A percentile compares a stretch with the other conserved stretches of the same genome.
These are phyloP conservation scores for Chlamydomonas sphaeroides DNA, from an alignment of 139 green algal species.

Conservation along the genomic window DNA sequence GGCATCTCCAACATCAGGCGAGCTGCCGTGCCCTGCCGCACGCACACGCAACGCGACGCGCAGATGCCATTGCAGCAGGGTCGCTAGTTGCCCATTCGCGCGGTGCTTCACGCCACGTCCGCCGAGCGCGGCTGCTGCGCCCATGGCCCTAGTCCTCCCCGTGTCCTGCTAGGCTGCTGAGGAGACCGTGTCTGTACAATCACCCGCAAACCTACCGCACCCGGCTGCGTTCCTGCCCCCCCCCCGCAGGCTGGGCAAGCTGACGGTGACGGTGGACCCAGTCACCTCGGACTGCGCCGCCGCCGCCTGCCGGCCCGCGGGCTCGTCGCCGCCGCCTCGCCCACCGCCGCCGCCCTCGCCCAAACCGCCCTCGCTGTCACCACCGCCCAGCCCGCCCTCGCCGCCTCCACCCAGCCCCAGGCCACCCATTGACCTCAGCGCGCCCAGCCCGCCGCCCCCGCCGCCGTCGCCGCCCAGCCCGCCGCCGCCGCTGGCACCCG, in stretches of 20 bases:
- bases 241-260: background rate
- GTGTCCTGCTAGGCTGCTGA: too few species aligned
- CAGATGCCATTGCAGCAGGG: too few species aligned
- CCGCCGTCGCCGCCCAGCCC: background rate
- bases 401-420: constrained; percentile 1
- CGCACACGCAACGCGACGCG: too few species aligned
- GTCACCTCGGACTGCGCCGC: constrained; percentile 1
- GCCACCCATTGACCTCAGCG: background rate
- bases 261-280: constrained; percentile 11
- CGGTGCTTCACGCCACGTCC: too few species aligned
- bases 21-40: too few species aligned
- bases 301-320: background rate
- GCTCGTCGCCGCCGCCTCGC: background rate
- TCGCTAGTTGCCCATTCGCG: too few species aligned
- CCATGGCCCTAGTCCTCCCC: too few species aligned
- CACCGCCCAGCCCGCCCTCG: too few species aligned
- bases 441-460: background rate
- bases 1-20: constrained; percentile 26
- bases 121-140: too few species aligned
- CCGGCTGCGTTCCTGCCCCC: too few species aligned
- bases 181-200: too few species aligned
- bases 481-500: background rate
- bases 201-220: too few species aligned
- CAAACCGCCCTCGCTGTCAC: background rate
- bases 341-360: background rate